These are phyloP conservation scores for Paratinospora sagittata DNA, from an alignment of 164 flowering plant species.

Conservation along the genomic window DNA sequence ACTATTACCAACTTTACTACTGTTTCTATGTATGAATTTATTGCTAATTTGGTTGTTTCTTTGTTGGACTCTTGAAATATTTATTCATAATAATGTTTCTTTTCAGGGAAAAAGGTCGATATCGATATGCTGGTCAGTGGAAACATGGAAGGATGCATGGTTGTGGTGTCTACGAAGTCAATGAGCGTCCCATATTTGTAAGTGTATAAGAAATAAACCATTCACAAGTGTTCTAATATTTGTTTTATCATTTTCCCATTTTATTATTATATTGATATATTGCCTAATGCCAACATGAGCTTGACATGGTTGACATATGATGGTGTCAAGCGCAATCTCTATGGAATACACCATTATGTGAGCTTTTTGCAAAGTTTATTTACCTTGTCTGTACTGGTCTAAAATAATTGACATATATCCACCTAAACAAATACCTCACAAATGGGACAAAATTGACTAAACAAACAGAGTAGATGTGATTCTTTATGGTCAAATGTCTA, in stretches of 20 bases:
- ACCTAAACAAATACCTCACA: not conserved
- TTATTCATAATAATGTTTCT: slow-evolving; percentile 13
- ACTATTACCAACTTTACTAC: too few species aligned
- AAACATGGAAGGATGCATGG: slow-evolving; percentile 97
- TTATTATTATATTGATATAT: not conserved
- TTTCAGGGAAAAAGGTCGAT: slow-evolving; percentile 87
- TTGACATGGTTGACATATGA: not conserved
- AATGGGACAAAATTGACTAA: not conserved
- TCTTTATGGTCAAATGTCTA: not conserved
- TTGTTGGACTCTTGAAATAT: not conserved
- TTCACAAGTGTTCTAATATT: not conserved
- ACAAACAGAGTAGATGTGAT: not conserved
- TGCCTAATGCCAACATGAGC: not conserved
- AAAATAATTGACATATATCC: not conserved
- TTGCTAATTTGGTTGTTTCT: not conserved
- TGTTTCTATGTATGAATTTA: too few species aligned
- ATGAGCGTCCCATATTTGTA: slow-evolving; percentile 67
- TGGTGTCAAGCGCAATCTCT: not conserved
- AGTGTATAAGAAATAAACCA: slow-evolving; percentile 17
- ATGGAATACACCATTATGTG: not conserved
- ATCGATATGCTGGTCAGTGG: slow-evolving; percentile 94
- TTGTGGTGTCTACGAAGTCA: slow-evolving; percentile 89
- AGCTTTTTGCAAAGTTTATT: not conserved
- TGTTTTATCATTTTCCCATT: not conserved
- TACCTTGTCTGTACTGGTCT: not conserved